Percentiles rank a stretch among this genome's conserved stretches.
phyloP scores from a whole-genome alignment of 345 rosid species.

The Excoecaria cochinchinensis region DNA sequence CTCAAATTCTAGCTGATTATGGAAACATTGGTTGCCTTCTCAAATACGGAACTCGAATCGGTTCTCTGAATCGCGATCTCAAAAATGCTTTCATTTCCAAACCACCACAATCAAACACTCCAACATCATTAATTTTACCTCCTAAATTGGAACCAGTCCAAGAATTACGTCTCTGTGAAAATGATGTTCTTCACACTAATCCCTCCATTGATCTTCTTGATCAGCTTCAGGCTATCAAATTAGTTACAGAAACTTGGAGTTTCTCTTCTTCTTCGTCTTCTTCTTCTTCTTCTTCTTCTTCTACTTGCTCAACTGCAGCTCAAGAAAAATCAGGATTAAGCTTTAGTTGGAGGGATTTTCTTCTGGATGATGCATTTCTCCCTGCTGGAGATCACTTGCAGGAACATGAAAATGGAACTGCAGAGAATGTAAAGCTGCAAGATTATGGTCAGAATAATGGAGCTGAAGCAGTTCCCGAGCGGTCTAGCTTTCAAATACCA shows the following conservation, averaged over 20 bases:
- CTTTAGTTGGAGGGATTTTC: constrained; percentile 83
- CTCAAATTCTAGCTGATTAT: constrained; percentile 82
- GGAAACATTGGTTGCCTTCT: constrained; percentile 69
- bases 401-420: constrained; percentile 21
- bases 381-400: constrained; percentile 24
- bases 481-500: constrained; percentile 22
- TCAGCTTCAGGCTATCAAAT: constrained; percentile 72
- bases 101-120: background rate
- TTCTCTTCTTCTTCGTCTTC: constrained; percentile 37
- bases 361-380: constrained; percentile 54
- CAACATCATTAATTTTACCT: background rate
- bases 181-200: background rate
- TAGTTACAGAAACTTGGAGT: constrained; percentile 54
- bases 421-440: too few species aligned
- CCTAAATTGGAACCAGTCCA: constrained; percentile 30
- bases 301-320: constrained; percentile 57
- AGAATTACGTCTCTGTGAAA: constrained; percentile 17
- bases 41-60: constrained; percentile 40
- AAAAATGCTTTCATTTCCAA: constrained; percentile 30
- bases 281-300: constrained; percentile 35
- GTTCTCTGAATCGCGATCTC: constrained; percentile 47
- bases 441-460: too few species aligned
- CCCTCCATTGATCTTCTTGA: constrained; percentile 57
- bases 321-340: constrained; percentile 35
- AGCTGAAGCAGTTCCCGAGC: background rate